Base-by-base conservation (phyloP, 495 filamentous ascomycete species). In the Xylaria venustula region DNA sequence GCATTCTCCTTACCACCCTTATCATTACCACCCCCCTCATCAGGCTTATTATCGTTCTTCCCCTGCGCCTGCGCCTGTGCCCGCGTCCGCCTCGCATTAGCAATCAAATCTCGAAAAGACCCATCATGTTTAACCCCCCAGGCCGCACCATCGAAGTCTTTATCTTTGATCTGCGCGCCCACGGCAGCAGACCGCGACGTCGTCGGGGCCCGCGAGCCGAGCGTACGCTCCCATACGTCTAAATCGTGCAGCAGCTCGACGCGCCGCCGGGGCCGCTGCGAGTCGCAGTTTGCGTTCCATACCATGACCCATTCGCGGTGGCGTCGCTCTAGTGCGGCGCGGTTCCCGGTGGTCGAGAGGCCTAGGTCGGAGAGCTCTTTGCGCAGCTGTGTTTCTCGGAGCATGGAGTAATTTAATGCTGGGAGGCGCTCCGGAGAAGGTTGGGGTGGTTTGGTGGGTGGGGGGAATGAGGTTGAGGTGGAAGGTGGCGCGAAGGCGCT, bases 201-300 rank as follows among this genome's bases (percentile, higher is more conserved):
- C 14, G 66, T 71, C 4, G 76, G 73, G 9, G 81, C 81, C 30
- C 69, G 68, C n/a, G 68, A 74, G 15, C 85, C 81, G 60, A 93
- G 85, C 0, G 88, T 93, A 30, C 82, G 77, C 67, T 98, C 94
- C 93, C 94, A 97, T 2, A 82, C 66, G 23, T 92, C 88, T 17
- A 98, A 68, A 56, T 97, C 93, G 6, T 81, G 81, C 28, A 94
- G 69, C 7, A 98, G 67, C 48, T 93, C 87, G 3, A 76, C 71
- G 64, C 90, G 91, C 5, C 79, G 74, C 66, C 88, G 88, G 1
- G 90, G 91, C 3, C 73, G 75, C 54, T 80, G 83, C 2, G 91
- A 88, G 71, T 99, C 94, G 73, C 91, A 93, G 64, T 98, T 98
- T 14, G 95, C 91, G 71, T 99, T 99, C 88, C 91, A 97, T 25